Evolutionary conservation across 371 early-diverging fungal species (phyloP).

Genomic region (Rhizomucor miehei): DNA sequence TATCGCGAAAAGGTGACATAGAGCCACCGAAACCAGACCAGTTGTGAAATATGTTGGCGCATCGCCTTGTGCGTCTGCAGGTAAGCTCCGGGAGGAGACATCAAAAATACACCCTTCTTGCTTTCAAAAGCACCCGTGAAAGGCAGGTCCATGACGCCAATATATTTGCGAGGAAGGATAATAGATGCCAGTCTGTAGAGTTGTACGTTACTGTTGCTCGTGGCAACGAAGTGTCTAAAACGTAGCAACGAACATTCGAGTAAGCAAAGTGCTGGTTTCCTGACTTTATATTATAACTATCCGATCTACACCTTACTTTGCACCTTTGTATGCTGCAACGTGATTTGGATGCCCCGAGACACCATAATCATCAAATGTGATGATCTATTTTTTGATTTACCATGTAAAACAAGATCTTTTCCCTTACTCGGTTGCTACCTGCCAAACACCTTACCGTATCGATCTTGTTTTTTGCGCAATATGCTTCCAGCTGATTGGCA

Average conservation of each 20-base stretch:
- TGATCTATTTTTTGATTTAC: constrained; percentile 47
- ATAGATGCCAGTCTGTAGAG: constrained; percentile 63
- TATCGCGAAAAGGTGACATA: constrained; percentile 94
- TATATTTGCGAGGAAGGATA: constrained; percentile 76
- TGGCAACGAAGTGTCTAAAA: constrained; percentile 6
- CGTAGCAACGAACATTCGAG: no score
- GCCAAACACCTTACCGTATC: constrained; percentile 55
- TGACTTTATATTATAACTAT: background rate
- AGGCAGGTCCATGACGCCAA: constrained; percentile 60
- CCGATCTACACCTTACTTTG: constrained; percentile 50
- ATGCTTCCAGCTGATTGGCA: constrained; percentile 52
- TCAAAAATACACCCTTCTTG: constrained; percentile 34
- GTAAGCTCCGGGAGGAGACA: constrained; percentile 54
- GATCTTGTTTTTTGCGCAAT: constrained; percentile 57
- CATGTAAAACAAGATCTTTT: background rate
- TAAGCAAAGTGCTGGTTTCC: no score
- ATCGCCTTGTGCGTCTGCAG: constrained; percentile 69
- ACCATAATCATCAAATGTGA: constrained; percentile 94
- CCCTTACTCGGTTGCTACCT: constrained; percentile 1
- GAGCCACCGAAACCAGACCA: constrained; percentile 95
- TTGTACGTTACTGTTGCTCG: constrained; percentile 11
- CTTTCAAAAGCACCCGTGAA: background rate
- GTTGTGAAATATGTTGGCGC: constrained; percentile 83
- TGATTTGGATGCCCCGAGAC: constrained; percentile 96
- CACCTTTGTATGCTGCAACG: constrained; percentile 76